Base-by-base conservation (phyloP, 176 grass and related monocot genomes). In the Otatea glauca region DNA sequence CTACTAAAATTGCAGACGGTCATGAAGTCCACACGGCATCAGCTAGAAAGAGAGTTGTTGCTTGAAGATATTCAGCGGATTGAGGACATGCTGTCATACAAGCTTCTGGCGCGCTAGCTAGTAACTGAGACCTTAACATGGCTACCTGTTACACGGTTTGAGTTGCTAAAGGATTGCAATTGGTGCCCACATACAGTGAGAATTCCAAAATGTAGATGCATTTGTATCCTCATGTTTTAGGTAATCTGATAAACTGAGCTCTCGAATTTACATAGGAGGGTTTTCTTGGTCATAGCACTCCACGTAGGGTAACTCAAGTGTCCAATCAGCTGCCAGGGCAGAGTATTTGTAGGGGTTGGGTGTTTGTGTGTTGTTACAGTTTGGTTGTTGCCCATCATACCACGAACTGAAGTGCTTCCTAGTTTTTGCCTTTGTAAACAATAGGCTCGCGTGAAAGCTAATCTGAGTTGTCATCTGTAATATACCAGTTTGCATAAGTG, bases 81-180 rank as follows among this genome's bases (percentile, higher is more conserved):
- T 45, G 96, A 93, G 82, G 93, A 93, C 71, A 93, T 95, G 89
- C 96, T 91, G 16, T 95, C 96, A 21, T 98, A 92, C 65, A 92
- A 81, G 64, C 93, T 90, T 87, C 91, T 98, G 59, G 73, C 80
- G 35, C 89, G 89, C 77, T 98, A 98, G 88, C 83, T 88, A 88
- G 88, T 74, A 84, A 86, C 72, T 84, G 83, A 92, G 84, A 78
- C 67, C 61, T 88, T 92, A 85, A 91, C 88, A 83, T 85, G 72
- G 70, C 45, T 79, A 86, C 72, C 50, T 63, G 74, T 69, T 85
- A 65, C 80, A 84, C 78, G 59, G 65, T 65, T 85, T 49, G 83
- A 82, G 32, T 66, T 83, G 76, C 65, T 81, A 44, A 85, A 58
- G 63, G 75, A 69, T 67, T 78, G 51, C 77, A 77, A 68, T 77